Conservation (phyloP, 2,329 filamentous ascomycete species). For the Purpureocillium lavendulum region DNA sequence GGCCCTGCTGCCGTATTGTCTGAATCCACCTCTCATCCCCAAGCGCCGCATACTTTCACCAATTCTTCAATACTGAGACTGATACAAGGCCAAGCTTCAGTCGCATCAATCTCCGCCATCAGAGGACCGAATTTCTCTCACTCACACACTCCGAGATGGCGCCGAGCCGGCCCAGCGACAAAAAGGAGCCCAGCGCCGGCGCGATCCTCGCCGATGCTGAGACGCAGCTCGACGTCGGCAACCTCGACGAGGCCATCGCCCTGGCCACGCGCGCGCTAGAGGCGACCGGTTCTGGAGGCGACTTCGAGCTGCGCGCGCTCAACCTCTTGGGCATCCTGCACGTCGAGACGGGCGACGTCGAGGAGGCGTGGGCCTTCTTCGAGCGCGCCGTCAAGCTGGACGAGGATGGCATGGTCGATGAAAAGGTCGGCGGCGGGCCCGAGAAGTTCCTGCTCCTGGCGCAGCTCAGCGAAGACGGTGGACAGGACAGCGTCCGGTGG, state of each 20-base stretch:
- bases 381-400: conserved; percentile 67
- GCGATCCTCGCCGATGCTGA: conserved; percentile 29
- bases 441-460: conserved; percentile 96
- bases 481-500: conserved; percentile 57
- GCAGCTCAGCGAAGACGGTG: conserved; percentile 70
- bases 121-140: neutral
- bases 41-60: too few species aligned
- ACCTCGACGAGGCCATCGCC: conserved; percentile 28
- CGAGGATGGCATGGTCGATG: conserved; percentile 60
- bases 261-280: conserved; percentile 35
- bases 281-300: conserved; percentile 33
- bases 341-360: conserved; percentile 74
- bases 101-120: too few species aligned
- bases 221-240: conserved; percentile 32
- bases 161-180: conserved; percentile 28
- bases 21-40: too few species aligned
- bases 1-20: too few species aligned
- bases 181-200: conserved; percentile 20
- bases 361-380: conserved; percentile 66
- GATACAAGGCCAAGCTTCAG: too few species aligned
- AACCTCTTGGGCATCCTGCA: conserved; percentile 75
- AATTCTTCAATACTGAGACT: too few species aligned
- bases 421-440: conserved; percentile 69
- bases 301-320: conserved; percentile 54
- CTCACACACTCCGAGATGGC: conserved; percentile 24